phyloP scores from a whole-genome alignment of 495 filamentous ascomycete genomes.

The Aspergillus haitiensis region DNA sequence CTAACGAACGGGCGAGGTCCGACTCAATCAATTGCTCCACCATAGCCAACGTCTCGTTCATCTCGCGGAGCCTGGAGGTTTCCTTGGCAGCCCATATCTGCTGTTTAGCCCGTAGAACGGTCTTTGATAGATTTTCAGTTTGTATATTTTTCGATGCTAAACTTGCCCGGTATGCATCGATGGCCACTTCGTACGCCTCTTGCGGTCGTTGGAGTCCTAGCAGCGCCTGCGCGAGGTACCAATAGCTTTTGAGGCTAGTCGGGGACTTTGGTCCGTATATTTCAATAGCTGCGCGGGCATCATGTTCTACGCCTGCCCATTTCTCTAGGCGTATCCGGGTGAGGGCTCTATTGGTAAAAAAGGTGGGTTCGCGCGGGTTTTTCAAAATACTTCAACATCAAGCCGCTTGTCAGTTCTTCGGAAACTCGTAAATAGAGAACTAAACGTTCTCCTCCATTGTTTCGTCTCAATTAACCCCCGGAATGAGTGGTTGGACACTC shows the following conservation, averaged over 20 bases:
- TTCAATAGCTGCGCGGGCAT: constrained; percentile 72
- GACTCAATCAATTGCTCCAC: constrained; percentile 51
- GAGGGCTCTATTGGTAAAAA: constrained; percentile 86
- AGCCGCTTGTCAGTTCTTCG: constrained; percentile 1
- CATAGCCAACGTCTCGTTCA: constrained; percentile 47
- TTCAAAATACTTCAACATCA: constrained; percentile 43
- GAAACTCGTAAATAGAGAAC: no score
- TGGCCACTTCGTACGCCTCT: constrained; percentile 70
- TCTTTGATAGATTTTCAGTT: constrained; percentile 61
- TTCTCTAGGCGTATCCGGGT: constrained; percentile 69
- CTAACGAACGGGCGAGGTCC: constrained; percentile 58
- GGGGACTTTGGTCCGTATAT: constrained; percentile 56
- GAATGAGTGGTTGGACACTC: constrained; percentile 30
- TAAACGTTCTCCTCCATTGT: background rate
- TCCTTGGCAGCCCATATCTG: constrained; percentile 52
- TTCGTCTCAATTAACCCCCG: constrained; percentile 1
- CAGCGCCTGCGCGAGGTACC: constrained; percentile 81
- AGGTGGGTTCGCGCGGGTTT: constrained; percentile 48
- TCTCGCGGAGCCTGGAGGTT: constrained; percentile 46
- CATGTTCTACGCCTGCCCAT: constrained; percentile 75
- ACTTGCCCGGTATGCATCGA: constrained; percentile 73
- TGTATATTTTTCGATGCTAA: constrained; percentile 57
- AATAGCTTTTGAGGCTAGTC: constrained; percentile 71
- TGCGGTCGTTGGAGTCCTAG: constrained; percentile 70
- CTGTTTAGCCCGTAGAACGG: constrained; percentile 79